These are phyloP conservation scores for Ramaria sp. DNA, from an alignment of 768 basidiomycete species.

Conservation along the genomic window DNA sequence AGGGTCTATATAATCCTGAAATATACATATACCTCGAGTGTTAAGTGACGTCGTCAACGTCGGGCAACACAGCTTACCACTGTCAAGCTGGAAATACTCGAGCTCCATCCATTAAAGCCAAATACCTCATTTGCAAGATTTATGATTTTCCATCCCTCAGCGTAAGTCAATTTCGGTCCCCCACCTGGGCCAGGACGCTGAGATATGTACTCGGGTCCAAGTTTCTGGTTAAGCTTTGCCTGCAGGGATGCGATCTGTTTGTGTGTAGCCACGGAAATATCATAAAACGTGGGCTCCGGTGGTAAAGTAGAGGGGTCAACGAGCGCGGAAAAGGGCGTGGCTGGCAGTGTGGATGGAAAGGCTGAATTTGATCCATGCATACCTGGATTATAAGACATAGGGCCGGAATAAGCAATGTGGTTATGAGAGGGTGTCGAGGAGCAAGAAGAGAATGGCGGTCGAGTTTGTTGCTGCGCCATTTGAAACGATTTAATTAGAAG, in stretches of 20 bases:
- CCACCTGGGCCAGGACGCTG: slow-evolving; percentile 82
- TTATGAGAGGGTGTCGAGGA: slow-evolving; percentile 12
- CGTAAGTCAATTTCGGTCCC: slow-evolving; percentile 82
- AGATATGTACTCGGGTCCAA: slow-evolving; percentile 92
- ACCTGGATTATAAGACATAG: slow-evolving; percentile 49
- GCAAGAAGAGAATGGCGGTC: background rate
- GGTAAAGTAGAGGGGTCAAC: background rate
- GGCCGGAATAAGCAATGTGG: slow-evolving; percentile 34
- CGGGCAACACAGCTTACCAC: slow-evolving; percentile 23
- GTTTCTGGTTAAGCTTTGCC: slow-evolving; percentile 71
- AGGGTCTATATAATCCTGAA: slow-evolving; percentile 59
- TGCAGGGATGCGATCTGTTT: slow-evolving; percentile 64
- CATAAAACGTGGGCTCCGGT: slow-evolving; percentile 19
- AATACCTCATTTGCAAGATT: slow-evolving; percentile 98
- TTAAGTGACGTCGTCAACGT: background rate
- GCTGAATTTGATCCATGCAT: slow-evolving; percentile 38
- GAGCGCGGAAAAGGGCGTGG: slow-evolving; percentile 6
- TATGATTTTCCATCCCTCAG: slow-evolving; percentile 97
- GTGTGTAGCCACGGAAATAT: slow-evolving; percentile 52
- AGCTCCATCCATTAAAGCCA: slow-evolving; percentile 95
- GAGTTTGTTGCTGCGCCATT: slow-evolving; percentile 1
- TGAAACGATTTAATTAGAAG: background rate
- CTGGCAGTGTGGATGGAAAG: background rate
- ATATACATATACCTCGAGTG: no score
- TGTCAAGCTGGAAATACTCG: slow-evolving; percentile 60